A percentile compares a stretch with the other conserved stretches of the same genome.
Conservation (phyloP, 345 rosid genomes). For the Hibiscus tridactylites region DNA sequence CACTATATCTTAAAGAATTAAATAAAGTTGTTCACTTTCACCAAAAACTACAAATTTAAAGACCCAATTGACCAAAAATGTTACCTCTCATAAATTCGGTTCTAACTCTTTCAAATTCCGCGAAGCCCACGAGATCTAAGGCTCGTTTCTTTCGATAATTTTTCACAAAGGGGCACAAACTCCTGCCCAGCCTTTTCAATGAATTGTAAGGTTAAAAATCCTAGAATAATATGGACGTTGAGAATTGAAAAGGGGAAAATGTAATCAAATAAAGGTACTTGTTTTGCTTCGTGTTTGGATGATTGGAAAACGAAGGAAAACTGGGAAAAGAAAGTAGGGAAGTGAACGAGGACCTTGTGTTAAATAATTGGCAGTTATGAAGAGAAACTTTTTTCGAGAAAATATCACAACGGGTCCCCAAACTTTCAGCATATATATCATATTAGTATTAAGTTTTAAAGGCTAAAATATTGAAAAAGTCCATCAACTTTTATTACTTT, state of each 20-base stretch:
- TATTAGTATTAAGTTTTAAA: too few species aligned
- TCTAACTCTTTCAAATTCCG: not conserved
- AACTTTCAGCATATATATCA: too few species aligned
- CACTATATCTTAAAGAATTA: not conserved
- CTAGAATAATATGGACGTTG: not conserved
- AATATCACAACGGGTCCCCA: too few species aligned
- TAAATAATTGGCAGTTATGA: not conserved
- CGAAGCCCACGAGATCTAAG: conserved; percentile 1
- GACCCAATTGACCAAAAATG: conserved; percentile 4
- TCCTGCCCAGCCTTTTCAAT: not conserved
- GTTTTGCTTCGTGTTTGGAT: not conserved
- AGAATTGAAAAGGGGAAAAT: not conserved
- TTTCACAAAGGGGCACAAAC: not conserved
- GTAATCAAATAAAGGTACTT: not conserved
- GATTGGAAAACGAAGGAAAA: not conserved
- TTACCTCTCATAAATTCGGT: not conserved
- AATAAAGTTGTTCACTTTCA: not conserved
- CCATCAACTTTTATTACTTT: too few species aligned
- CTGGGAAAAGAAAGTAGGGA: not conserved
- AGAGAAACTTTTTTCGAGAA: too few species aligned
- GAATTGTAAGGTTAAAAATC: not conserved
- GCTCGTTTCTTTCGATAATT: not conserved
- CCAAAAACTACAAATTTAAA: conserved; percentile 5
- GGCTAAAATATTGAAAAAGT: too few species aligned
- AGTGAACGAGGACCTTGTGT: not conserved